phyloP scores from a whole-genome alignment of 2,329 filamentous ascomycete genomes.

The Fusarium keratoplasticum region DNA sequence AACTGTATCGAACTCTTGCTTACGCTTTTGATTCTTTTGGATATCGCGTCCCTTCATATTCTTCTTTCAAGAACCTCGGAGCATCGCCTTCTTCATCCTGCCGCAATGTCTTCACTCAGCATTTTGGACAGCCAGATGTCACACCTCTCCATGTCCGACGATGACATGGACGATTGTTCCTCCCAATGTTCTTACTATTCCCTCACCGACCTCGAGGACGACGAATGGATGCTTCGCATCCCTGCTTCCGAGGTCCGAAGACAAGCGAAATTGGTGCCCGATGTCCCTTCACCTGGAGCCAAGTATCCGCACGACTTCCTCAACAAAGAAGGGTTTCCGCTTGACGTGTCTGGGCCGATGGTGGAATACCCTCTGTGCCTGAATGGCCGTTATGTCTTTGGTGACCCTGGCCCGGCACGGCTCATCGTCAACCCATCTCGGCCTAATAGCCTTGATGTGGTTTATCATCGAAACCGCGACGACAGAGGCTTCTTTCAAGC shows the following conservation, averaged over 20 bases:
- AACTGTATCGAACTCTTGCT: no score
- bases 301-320: conserved; percentile 8
- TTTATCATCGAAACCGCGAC: neutral
- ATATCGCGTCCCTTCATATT: no score
- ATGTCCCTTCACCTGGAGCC: fast-evolving
- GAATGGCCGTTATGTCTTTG: conserved; percentile 5
- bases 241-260: conserved; percentile 13
- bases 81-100: neutral
- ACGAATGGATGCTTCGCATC: conserved; percentile 15
- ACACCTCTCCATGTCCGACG: neutral
- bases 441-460: neutral
- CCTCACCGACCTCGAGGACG: neutral
- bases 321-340: conserved; percentile 8
- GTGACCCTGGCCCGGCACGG: conserved; percentile 16
- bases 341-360: conserved; percentile 8
- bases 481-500: neutral
- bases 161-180: neutral
- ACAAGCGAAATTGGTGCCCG: conserved; percentile 12
- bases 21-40: no score
- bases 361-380: conserved; percentile 19
- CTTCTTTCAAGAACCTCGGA: no score
- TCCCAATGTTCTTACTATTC: conserved; percentile 28
- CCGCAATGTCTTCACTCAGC: neutral
- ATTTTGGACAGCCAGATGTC: neutral
- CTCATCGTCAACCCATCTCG: conserved; percentile 3